A percentile compares a stretch with the other conserved stretches of the same genome.
Conservation (phyloP, 129 eudicot species). For the Tagetes erecta region DNA sequence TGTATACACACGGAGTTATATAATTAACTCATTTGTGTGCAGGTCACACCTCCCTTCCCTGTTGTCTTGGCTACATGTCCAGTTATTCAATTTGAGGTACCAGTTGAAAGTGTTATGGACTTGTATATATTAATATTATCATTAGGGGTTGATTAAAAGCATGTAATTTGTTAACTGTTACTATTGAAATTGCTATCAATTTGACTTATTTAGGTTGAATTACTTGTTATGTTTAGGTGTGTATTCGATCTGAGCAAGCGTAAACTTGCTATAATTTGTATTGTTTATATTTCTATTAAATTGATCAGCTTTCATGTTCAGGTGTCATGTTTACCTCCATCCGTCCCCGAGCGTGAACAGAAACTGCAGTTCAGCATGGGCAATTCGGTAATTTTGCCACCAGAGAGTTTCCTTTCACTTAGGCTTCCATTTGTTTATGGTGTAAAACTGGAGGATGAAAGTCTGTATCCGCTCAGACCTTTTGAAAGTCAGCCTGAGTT, state of each 20-base stretch:
- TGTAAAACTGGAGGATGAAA: constrained; percentile 63
- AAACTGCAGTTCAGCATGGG: constrained; percentile 78
- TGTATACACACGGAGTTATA: not conserved
- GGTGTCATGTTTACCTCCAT: constrained; percentile 72
- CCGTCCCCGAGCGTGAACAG: constrained; percentile 55
- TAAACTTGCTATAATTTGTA: not conserved
- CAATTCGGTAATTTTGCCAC: constrained; percentile 75
- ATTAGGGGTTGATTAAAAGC: not conserved
- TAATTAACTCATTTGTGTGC: constrained; percentile 16
- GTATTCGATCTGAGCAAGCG: not conserved
- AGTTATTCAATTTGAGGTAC: constrained; percentile 83
- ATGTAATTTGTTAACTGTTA: constrained; percentile 1
- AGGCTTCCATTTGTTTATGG: constrained; percentile 94
- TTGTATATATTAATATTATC: constrained; percentile 4
- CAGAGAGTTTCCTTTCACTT: constrained; percentile 89
- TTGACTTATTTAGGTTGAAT: not conserved
- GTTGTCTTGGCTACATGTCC: constrained; percentile 68
- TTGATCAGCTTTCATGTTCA: constrained; percentile 28
- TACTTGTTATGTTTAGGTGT: not conserved
- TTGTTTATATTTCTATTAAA: not conserved
- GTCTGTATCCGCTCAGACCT: constrained; percentile 61
- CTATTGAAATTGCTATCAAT: constrained; percentile 7
- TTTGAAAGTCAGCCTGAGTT: constrained; percentile 75
- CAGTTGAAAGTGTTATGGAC: constrained; percentile 18
- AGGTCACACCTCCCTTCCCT: constrained; percentile 95